A percentile compares a stretch with the other conserved stretches of the same genome.
phyloP scores from a whole-genome alignment of 805 yeast species.

The Zygosaccharomyces lentus region DNA sequence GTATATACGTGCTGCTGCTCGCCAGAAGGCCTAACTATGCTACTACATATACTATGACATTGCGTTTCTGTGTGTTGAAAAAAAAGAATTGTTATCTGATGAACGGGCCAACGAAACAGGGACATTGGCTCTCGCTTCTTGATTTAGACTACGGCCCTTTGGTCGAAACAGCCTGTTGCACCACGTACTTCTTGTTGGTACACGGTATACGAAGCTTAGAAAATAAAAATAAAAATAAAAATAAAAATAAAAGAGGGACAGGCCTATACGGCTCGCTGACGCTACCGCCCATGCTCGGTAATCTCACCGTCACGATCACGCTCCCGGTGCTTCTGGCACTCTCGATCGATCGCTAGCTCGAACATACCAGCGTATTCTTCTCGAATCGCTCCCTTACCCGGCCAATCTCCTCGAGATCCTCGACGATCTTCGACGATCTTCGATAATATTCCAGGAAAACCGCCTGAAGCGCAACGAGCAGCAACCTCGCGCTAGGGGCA shows the following conservation, averaged over 20 bases:
- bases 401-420: neutral
- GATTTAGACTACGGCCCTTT: no score
- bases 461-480: neutral
- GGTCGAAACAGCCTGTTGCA: no score
- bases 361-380: no score
- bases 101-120: neutral
- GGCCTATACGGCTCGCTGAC: no score
- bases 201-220: no score
- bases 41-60: no score
- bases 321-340: neutral
- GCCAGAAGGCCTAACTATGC: no score
- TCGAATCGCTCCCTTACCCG: neutral
- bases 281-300: no score
- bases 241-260: no score
- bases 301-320: neutral
- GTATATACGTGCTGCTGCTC: neutral
- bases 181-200: no score
- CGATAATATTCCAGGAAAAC: neutral
- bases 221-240: no score
- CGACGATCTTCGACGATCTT: conserved; percentile 6
- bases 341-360: neutral
- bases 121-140: no score
- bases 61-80: neutral
- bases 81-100: neutral
- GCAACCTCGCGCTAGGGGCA: neutral